phyloP scores from a whole-genome alignment of 768 basidiomycete genomes.

The Mycena kentingensis region DNA sequence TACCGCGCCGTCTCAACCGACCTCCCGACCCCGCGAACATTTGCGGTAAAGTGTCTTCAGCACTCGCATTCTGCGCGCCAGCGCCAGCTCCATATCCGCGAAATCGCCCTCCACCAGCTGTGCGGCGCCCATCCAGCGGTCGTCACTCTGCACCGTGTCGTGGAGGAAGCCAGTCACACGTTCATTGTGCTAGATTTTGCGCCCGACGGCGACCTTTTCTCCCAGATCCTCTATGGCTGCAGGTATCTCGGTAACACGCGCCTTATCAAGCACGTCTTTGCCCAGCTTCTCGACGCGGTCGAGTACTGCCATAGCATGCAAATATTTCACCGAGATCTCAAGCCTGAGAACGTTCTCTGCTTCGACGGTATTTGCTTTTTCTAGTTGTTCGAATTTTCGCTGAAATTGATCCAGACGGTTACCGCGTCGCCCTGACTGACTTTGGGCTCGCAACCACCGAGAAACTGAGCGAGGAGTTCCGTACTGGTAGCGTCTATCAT shows the following conservation, averaged over 20 bases:
- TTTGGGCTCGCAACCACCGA: slow-evolving; percentile 95
- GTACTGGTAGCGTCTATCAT: slow-evolving; percentile 97
- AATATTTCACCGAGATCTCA: slow-evolving; percentile 96
- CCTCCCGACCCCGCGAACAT: slow-evolving; percentile 54
- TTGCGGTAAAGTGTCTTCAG: slow-evolving; percentile 90
- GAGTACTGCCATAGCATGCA: slow-evolving; percentile 89
- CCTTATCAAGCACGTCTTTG: slow-evolving; percentile 87
- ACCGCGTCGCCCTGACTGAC: slow-evolving; percentile 84
- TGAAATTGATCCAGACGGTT: slow-evolving; percentile 44
- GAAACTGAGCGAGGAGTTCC: slow-evolving; percentile 80
- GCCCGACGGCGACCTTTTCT: slow-evolving; percentile 87
- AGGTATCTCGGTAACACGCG: slow-evolving; percentile 83
- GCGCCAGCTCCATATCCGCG: slow-evolving; percentile 80
- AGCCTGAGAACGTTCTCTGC: slow-evolving; percentile 95
- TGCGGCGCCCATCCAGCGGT: slow-evolving; percentile 78
- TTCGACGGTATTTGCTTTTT: slow-evolving; percentile 46
- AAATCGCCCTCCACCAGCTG: slow-evolving; percentile 80
- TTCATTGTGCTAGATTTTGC: slow-evolving; percentile 96
- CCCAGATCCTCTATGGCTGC: slow-evolving; percentile 78
- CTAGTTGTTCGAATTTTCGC: not conserved
- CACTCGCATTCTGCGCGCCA: slow-evolving; percentile 56
- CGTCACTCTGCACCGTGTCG: slow-evolving; percentile 85
- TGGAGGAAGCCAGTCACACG: slow-evolving; percentile 79
- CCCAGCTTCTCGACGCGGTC: slow-evolving; percentile 92
- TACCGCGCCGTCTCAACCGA: slow-evolving; percentile 78